phyloP scores from a whole-genome alignment of 345 rosid species.

The Corchorus olitorius region DNA sequence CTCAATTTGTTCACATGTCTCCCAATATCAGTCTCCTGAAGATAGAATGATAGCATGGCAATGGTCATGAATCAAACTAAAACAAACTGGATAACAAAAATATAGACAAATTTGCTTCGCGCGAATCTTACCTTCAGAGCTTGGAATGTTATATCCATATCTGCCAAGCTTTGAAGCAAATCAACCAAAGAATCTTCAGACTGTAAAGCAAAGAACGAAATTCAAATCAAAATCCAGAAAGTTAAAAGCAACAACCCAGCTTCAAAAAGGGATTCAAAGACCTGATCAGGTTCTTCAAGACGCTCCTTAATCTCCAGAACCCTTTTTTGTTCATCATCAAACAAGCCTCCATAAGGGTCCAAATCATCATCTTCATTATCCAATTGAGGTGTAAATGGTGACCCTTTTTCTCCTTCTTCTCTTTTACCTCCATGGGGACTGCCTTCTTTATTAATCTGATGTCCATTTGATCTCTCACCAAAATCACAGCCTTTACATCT shows the following conservation, averaged over 20 bases:
- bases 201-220: constrained; percentile 55
- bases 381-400: constrained; percentile 55
- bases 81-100: not conserved
- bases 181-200: constrained; percentile 84
- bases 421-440: constrained; percentile 31
- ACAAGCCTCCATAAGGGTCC: constrained; percentile 88
- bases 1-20: constrained; percentile 64
- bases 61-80: constrained; percentile 5
- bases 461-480: constrained; percentile 39
- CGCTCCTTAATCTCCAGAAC: constrained; percentile 79
- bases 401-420: constrained; percentile 48
- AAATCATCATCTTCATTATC: constrained; percentile 56
- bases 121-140: constrained; percentile 76
- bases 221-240: constrained; percentile 22
- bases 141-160: constrained; percentile 93
- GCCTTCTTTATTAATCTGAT: constrained; percentile 35
- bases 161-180: constrained; percentile 91
- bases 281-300: constrained; percentile 95
- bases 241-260: constrained; percentile 18
- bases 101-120: constrained; percentile 20
- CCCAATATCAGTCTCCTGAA: constrained; percentile 76
- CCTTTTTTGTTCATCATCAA: constrained; percentile 90
- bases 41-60: constrained; percentile 28
- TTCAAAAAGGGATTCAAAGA: constrained; percentile 19
- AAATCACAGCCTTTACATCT: constrained; percentile 68